Base-by-base conservation (phyloP, 176 grass and related monocot genomes). In the Stipa capillata region DNA sequence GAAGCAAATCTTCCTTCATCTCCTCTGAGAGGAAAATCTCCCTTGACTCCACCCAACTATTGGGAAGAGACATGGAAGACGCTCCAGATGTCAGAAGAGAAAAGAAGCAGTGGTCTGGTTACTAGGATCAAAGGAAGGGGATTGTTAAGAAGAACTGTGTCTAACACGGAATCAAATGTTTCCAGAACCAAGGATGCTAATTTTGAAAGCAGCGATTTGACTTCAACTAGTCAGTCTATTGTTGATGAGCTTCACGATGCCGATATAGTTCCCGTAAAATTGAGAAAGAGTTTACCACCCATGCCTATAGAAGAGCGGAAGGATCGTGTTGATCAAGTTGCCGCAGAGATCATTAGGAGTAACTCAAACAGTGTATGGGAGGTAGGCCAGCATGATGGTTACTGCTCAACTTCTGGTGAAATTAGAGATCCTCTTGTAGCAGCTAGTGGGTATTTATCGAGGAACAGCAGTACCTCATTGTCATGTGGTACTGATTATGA, bases 31-130 rank as follows among this genome's bases (percentile, higher is more conserved):
- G 81, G 65, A 72, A 91, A 83, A 88, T 83, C 49, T 42, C 80
- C 78, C 21, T 74, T 79, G 56, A 84, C 57, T 33, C 79, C 84
- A 72, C 40, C 90, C 13, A 93, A 87, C 83, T 99, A 90, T 67
- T 95, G 92, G 96, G 96, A 99, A 80, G 96, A 99, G 47, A 93
- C 87, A 79, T 99, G 96, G 96, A 99, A 90, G 60, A 82, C 83
- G 52, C 74, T 95, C 79, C 86, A 99, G 77, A 76, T 79, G 72
- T 77, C 84, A 40, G 82, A 58, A 79, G 84, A 89, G 40, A 62
- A 74, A 54, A 86, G 32, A 62, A 40, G 45, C 86, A 71, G n/a
- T 35, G 59, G 42, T 42, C 27, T 62, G 58, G 36, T 73, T 51
- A 25, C 58, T 78, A 88, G 79, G 41, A 85, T 89, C 55, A 87